These are phyloP conservation scores for Tilletia indica DNA, from an alignment of 1,284 basidiomycete genomes.

Conservation along the genomic window DNA sequence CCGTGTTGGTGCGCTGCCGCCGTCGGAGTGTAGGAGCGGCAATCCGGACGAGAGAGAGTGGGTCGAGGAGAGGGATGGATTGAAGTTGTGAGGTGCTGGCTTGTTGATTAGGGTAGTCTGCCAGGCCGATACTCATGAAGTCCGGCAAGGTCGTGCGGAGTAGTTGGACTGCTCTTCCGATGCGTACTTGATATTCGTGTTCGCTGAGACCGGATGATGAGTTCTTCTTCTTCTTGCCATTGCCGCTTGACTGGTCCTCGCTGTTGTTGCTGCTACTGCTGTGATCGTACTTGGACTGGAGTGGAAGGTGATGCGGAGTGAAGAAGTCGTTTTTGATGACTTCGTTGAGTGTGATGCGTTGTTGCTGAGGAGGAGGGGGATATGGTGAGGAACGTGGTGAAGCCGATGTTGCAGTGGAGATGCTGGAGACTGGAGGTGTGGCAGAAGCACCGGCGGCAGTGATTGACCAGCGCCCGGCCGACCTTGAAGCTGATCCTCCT, in stretches of 20 bases:
- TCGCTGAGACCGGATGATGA: conserved; percentile 20
- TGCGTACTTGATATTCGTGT: conserved; percentile 39
- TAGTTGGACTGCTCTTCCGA: conserved; percentile 36
- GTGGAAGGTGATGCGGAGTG: not conserved
- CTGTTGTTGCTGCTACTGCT: not conserved
- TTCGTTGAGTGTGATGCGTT: too few species aligned
- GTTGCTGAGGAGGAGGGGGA: too few species aligned
- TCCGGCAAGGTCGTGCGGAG: conserved; percentile 35
- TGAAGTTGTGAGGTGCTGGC: not conserved
- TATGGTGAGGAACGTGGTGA: not conserved
- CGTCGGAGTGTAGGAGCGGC: not conserved
- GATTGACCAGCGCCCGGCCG: not conserved
- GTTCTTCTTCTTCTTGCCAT: not conserved
- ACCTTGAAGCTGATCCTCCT: not conserved
- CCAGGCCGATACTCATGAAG: conserved; percentile 36
- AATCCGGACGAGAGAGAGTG: not conserved
- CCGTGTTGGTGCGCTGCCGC: not conserved
- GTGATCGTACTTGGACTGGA: not conserved
- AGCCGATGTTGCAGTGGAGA: not conserved
- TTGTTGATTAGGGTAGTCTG: conserved; percentile 25
- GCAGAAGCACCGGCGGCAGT: not conserved
- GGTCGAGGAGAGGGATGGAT: not conserved
- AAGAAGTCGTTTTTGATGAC: not conserved
- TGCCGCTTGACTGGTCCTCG: not conserved
- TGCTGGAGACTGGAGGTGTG: not conserved